Conservation (phyloP, 1,284 basidiomycete genomes). For the Schizopora paradoxa region DNA sequence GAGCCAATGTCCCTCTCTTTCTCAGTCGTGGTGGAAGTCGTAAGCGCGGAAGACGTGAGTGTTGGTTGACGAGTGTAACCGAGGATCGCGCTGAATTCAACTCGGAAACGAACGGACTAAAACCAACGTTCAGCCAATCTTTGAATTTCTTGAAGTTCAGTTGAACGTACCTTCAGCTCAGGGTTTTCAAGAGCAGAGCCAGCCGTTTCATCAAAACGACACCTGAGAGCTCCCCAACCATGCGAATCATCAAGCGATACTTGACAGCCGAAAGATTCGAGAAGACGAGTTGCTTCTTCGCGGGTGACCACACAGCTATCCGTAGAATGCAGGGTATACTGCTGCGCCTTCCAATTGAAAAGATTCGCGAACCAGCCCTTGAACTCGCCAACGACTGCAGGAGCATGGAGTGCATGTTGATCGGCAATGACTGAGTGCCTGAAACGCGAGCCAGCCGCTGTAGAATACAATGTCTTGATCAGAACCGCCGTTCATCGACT, state of each 20-base stretch:
- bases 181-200: slow-evolving; percentile 17
- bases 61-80: slow-evolving; percentile 11
- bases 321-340: slow-evolving; percentile 64
- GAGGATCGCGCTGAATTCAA: slow-evolving; percentile 45
- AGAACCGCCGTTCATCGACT: too few species aligned
- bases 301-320: slow-evolving; percentile 61
- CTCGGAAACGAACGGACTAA: slow-evolving; percentile 55
- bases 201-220: slow-evolving; percentile 49
- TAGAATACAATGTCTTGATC: background rate
- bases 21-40: slow-evolving; percentile 5
- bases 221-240: slow-evolving; percentile 16
- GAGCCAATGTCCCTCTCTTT: slow-evolving; percentile 19
- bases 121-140: too few species aligned
- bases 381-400: slow-evolving; percentile 62
- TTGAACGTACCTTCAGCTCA: slow-evolving; percentile 6
- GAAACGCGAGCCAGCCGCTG: background rate
- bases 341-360: slow-evolving; percentile 68
- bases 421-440: slow-evolving; percentile 15
- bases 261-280: slow-evolving; percentile 62
- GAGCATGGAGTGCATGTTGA: slow-evolving; percentile 17
- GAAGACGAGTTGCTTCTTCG: slow-evolving; percentile 55
- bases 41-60: slow-evolving; percentile 7
- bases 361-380: slow-evolving; percentile 80
- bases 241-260: slow-evolving; percentile 29
- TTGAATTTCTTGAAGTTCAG: too few species aligned